Evolutionary conservation across 2,329 filamentous ascomycete species (phyloP).

Genomic region (Fusarium luffae): DNA sequence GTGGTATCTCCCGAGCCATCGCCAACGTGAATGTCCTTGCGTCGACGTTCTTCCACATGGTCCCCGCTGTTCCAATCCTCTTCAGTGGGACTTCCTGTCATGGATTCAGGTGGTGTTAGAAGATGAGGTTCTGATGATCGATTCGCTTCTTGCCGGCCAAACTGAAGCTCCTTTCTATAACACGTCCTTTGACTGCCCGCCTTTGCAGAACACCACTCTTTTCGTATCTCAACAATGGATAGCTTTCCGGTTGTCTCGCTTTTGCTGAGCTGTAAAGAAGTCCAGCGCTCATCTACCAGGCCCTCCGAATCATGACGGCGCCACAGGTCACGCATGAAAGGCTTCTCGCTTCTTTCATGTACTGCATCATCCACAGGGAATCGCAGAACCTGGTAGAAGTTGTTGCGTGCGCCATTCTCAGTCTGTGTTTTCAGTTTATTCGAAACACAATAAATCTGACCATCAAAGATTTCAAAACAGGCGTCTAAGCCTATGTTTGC

Average conservation of each 20-base stretch:
- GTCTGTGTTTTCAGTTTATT: conserved; percentile 71
- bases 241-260: conserved; percentile 69
- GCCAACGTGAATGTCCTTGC: conserved; percentile 57
- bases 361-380: conserved; percentile 62
- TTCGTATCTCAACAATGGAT: conserved; percentile 73
- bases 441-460: conserved; percentile 75
- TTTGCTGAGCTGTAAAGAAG: conserved; percentile 69
- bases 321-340: conserved; percentile 63
- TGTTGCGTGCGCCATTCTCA: conserved; percentile 73
- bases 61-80: conserved; percentile 52
- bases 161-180: conserved; percentile 68
- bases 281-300: conserved; percentile 80
- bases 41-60: conserved; percentile 26
- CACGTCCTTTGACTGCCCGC: conserved; percentile 72
- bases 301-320: conserved; percentile 76
- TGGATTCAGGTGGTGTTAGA: conserved; percentile 10
- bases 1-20: conserved; percentile 55
- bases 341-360: conserved; percentile 54
- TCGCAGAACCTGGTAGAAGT: conserved; percentile 74
- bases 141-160: conserved; percentile 40
- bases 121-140: conserved; percentile 7
- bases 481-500: conserved; percentile 73
- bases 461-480: conserved; percentile 77
- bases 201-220: conserved; percentile 68
- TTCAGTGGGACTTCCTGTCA: neutral